Evolutionary conservation across 192 early-diverging fungal species (phyloP), one percentile per base, ranked within the genome.

Genomic region (Pilaira anomala): DNA sequence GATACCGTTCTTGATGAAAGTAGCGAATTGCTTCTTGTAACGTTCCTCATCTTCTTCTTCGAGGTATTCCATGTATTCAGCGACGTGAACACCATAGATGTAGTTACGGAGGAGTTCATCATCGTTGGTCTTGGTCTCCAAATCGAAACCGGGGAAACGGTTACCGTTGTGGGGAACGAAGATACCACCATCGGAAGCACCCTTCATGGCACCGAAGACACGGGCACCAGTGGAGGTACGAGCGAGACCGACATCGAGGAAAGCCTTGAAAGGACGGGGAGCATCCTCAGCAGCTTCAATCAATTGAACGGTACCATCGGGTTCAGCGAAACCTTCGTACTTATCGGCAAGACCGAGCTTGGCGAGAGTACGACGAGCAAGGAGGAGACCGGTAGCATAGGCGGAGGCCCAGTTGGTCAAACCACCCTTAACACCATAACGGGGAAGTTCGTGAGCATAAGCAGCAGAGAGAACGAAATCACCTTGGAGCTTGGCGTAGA

Each of bases 361-460:
- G 75, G 85, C 78, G 65, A 98, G 84, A 70, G 92, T 85, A 86
- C 97, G 94, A 70, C 97, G 93, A 69, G 97, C 95, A 56, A 92
- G 83, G 30, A 98, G 85, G 58, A 98, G 89, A 87, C 97, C 97
- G 62, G 97, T 98, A 74, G 88, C 84, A 83, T 98, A 98, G 67
- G 97, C 92, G 62, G 97, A 94, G 72, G 97, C 87, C 95, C 95
- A 98, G 93, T 98, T 98, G 85, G 97, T 98, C 80, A 98, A 84
- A 88, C 97, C 97, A 81, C 93, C 86, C 83, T 92, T 89, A 83
- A 98, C 82, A 69, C 95, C 95, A 79, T 90, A 98, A 75, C 82
- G 81, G 73, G 91, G 92, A 65, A 98, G 89, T 83, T 98, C 97
- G 83, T 97, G 97, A 57, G 95, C 68, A 82, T 98, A 97, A 62